Base-by-base conservation (phyloP, 495 filamentous ascomycete species). In the Penicillium parvum region DNA sequence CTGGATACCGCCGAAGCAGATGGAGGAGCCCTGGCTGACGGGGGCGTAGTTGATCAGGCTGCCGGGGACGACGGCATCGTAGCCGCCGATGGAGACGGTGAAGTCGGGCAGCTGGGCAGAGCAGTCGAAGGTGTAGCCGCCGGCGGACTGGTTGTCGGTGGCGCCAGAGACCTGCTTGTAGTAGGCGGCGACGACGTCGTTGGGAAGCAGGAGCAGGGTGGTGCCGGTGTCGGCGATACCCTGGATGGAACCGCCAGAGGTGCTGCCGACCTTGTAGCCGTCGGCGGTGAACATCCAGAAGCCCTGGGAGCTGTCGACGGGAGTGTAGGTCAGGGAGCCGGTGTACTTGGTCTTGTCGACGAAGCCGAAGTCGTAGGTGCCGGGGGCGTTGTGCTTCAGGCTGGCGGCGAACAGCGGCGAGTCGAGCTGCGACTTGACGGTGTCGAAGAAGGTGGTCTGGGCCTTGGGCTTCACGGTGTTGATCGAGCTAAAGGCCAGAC, bases 371-470 rank as follows among this genome's bases (percentile, higher is more conserved):
- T 85, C 84, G 61, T 84, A 88, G 42, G 55, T 69, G 12, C 87
- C 87, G 15, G 83, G 73, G 34, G 61, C 67, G 20, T 73, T 68
- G 52, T 83, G 70, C 66, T 82, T 84, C 44, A 91, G 66, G 37
- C 79, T 71, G 10, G 76, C 82, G 21, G 84, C 83, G 58, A 88
- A 90, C 26, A 90, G 43, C 0, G 80, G 81, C n/a, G 57, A 44
- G 41, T 75, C 71, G 2, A 89, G 74, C 14, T 57, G 60, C 3
- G 62, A 40, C 52, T 77, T 72, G 40, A 86, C 83, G 47, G 80
- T 89, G 63, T 81, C 79, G 63, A 89, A 88, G 64, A 82, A 90
- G 9, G 85, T 90, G 37, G 72, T 77, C 58, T 84, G 76, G 11
- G 52, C 17, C 7, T 51, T 60, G n/a, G 86, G 86, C 32, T 55